Base-by-base conservation (phyloP, 176 grass and related monocot genomes). In the Oryza officinalis region DNA sequence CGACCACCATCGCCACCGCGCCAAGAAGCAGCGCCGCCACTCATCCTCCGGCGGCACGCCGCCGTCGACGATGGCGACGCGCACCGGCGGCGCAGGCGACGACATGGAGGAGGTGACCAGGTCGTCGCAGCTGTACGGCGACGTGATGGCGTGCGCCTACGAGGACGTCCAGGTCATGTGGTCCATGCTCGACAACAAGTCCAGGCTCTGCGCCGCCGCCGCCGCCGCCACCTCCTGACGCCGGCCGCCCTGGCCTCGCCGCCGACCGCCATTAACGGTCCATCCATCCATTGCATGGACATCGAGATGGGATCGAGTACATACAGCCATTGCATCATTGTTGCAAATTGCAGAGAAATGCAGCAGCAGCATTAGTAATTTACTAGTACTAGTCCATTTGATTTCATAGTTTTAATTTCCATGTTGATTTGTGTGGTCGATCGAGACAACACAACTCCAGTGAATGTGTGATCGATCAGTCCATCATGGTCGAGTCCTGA, bases 161-260 rank as follows among this genome's bases (percentile, higher is more conserved):
- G 87, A 90, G 87, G 91, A 93, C 70, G 91, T 93, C 14, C 87
- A 87, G 76, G 81, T 93, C 47, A 90, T 93, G 91, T 93, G 91
- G 91, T 82, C 84, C 60, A 93, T 93, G 81, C 91, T 93, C 59
- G 91, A 90, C 75, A 87, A 85, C 79, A 93, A 93, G 44, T 78
- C 84, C 45, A 78, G 81, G 81, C 67, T 84, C 15, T 33, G 80
- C 76, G 69, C 63, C 81, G 12, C 87, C 14, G 4, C 22, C 41
- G 10, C 41, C 9, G 13, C 46, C 14, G 47, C 47, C 14, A 1
- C 87, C 11, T 89, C 87, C 0, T 89, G 81, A 81, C 65, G 32
- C 4, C 18, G 8, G 10, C n/a, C 41, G 43, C n/a, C n/a, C n/a
- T n/a, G n/a, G n/a, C n/a, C n/a, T n/a, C n/a, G n/a, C n/a, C n/a